Conservation (phyloP, 106 monocot genomes). For the Platanthera guangdongensis region DNA sequence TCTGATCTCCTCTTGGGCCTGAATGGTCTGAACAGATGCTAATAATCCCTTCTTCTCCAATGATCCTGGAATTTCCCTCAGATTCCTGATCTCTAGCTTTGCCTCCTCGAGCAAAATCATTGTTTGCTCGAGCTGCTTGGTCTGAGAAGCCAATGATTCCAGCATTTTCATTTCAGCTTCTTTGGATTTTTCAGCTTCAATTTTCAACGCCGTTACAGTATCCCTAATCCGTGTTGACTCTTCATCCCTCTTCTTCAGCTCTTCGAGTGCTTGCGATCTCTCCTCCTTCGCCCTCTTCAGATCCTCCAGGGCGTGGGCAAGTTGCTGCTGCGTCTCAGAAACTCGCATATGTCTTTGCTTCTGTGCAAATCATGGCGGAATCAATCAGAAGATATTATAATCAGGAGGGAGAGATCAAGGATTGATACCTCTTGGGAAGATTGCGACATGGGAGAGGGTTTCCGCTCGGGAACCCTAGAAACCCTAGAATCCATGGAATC, state of each 20-base stretch:
- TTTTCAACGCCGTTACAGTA: constrained; percentile 15
- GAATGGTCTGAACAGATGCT: constrained; percentile 3
- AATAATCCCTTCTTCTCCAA: constrained; percentile 11
- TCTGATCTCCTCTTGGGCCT: constrained; percentile 21
- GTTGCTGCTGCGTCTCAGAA: constrained; percentile 10
- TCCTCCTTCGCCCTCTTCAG: constrained; percentile 9
- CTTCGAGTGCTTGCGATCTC: constrained; percentile 26
- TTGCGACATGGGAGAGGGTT: constrained; percentile 2
- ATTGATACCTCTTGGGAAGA: constrained; percentile 6
- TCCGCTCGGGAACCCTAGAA: not conserved
- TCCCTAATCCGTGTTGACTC: constrained; percentile 22
- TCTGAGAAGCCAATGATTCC: constrained; percentile 61
- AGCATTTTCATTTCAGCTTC: constrained; percentile 74
- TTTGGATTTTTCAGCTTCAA: constrained; percentile 54
- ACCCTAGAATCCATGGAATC: not conserved
- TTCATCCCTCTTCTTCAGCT: constrained; percentile 46
- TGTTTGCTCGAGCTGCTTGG: constrained; percentile 61
- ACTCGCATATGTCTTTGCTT: not conserved
- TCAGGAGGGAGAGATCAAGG: not conserved
- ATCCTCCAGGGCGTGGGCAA: not conserved
- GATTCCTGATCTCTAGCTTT: constrained; percentile 56
- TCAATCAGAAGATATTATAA: not conserved
- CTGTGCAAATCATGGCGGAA: not conserved
- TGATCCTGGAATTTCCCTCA: constrained; percentile 22
- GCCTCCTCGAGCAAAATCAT: constrained; percentile 79